A percentile compares a stretch with the other conserved stretches of the same genome.
Evolutionary conservation across 352 stramenopile species (phyloP).

Genomic region (Pythium scleroteichum): DNA sequence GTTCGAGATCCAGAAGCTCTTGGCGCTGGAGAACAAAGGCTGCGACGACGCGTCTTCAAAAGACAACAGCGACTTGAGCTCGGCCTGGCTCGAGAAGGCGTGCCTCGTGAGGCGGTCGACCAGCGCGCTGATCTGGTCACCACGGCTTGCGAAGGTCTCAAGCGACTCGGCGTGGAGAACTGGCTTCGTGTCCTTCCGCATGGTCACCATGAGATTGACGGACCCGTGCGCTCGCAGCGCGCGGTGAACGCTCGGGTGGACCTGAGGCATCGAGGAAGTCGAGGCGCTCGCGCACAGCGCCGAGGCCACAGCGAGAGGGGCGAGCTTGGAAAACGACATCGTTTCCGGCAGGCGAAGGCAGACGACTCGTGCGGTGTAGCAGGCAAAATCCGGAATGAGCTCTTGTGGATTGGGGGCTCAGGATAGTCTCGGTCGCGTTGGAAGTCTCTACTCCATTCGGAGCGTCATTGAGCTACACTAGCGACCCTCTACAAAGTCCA

Average conservation of each 20-base stretch:
- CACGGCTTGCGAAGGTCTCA: conserved; percentile 6
- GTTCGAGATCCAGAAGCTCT: conserved; percentile 21
- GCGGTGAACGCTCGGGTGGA: conserved; percentile 28
- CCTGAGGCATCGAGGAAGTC: not conserved
- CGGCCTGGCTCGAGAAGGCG: conserved; percentile 8
- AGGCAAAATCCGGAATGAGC: not conserved
- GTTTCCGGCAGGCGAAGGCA: no score
- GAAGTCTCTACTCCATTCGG: no score
- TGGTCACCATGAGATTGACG: conserved; percentile 36
- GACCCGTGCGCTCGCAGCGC: conserved; percentile 22
- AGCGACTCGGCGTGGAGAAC: conserved; percentile 12
- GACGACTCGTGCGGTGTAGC: not conserved
- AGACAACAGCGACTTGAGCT: conserved; percentile 3
- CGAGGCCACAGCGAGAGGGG: not conserved
- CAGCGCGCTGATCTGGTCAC: conserved; percentile 27
- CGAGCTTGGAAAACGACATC: not conserved
- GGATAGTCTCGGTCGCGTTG: no score
- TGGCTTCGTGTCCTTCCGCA: not conserved
- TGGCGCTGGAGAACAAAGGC: not conserved
- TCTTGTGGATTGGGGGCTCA: no score
- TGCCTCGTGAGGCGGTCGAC: conserved; percentile 15
- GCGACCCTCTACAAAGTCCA: no score
- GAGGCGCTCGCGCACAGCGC: not conserved
- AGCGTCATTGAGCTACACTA: no score
- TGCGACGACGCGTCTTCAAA: conserved; percentile 5